Percentiles rank a stretch among this genome's conserved stretches.
Conservation (phyloP, 805 yeast species). For the Saccharomycopsis lassenensis region DNA sequence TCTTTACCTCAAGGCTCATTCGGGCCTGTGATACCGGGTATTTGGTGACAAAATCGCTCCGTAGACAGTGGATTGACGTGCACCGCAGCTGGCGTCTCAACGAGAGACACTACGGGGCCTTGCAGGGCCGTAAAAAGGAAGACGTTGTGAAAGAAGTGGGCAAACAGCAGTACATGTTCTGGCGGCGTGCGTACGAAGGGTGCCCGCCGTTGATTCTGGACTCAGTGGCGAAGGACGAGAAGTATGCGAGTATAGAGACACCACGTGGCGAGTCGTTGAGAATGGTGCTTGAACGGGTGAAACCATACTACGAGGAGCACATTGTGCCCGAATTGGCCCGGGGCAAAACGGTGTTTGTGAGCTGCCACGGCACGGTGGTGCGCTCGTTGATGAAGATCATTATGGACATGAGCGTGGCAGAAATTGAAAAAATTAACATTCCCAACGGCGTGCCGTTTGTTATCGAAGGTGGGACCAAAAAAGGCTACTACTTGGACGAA, state of each 20-base stretch:
- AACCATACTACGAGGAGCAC: conserved; percentile 42
- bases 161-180: conserved; percentile 59
- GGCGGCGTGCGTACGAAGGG: conserved; percentile 72
- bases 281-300: conserved; percentile 58
- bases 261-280: conserved; percentile 67
- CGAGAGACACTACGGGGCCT: conserved; percentile 98
- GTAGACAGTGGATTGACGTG: conserved; percentile 54
- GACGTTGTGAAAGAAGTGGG: conserved; percentile 57
- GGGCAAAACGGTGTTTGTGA: conserved; percentile 50
- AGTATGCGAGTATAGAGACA: conserved; percentile 31
- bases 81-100: conserved; percentile 94
- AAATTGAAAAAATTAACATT: conserved; percentile 62
- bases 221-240: conserved; percentile 23
- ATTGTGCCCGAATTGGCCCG: conserved; percentile 36
- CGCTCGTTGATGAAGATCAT: conserved; percentile 63
- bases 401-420: conserved; percentile 53
- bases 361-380: conserved; percentile 77
- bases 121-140: conserved; percentile 74
- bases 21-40: conserved; percentile 69
- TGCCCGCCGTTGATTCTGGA: conserved; percentile 45
- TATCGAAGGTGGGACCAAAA: conserved; percentile 40
- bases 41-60: conserved; percentile 48
- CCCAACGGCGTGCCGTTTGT: conserved; percentile 80
- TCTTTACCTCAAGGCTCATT: conserved; percentile 61
- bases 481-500: conserved; percentile 61